phyloP scores from a whole-genome alignment of 345 rosid species.

The Populus alba region DNA sequence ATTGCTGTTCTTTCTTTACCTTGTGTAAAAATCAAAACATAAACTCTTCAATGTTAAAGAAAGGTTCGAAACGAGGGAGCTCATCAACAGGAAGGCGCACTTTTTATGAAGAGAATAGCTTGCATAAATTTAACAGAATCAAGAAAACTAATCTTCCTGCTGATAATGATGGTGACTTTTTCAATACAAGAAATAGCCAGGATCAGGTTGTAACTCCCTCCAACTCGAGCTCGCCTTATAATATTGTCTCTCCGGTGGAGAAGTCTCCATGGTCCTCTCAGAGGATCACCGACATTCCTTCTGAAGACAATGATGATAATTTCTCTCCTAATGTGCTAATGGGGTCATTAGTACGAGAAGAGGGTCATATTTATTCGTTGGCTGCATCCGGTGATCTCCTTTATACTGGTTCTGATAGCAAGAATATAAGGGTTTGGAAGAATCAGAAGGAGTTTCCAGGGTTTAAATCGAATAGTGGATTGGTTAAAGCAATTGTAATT shows the following conservation, averaged over 20 bases:
- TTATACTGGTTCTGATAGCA: slow-evolving; percentile 87
- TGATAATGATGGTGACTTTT: background rate
- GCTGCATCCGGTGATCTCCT: slow-evolving; percentile 64
- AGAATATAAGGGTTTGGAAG: slow-evolving; percentile 90
- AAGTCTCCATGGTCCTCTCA: slow-evolving; percentile 73
- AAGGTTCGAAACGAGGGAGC: slow-evolving; percentile 21
- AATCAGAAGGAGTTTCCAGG: slow-evolving; percentile 65
- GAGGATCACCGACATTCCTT: background rate
- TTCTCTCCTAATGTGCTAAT: slow-evolving; percentile 50
- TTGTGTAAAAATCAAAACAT: background rate
- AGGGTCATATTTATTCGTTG: slow-evolving; percentile 83
- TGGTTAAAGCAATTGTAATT: slow-evolving; percentile 77
- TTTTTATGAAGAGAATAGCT: slow-evolving; percentile 11
- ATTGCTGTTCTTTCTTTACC: slow-evolving; percentile 1
- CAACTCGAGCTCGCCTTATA: slow-evolving; percentile 17
- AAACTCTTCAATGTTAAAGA: background rate
- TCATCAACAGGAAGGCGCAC: slow-evolving; percentile 10
- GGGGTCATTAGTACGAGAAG: slow-evolving; percentile 82
- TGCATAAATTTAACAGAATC: slow-evolving; percentile 25
- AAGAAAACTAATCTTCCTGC: slow-evolving; percentile 21
- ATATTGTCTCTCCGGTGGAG: slow-evolving; percentile 37
- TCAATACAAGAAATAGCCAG: background rate
- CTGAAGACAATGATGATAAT: background rate
- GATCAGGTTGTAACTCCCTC: background rate
- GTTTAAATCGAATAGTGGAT: slow-evolving; percentile 77